phyloP scores from a whole-genome alignment of 805 yeast species.

The Brettanomyces bruxellensis region DNA sequence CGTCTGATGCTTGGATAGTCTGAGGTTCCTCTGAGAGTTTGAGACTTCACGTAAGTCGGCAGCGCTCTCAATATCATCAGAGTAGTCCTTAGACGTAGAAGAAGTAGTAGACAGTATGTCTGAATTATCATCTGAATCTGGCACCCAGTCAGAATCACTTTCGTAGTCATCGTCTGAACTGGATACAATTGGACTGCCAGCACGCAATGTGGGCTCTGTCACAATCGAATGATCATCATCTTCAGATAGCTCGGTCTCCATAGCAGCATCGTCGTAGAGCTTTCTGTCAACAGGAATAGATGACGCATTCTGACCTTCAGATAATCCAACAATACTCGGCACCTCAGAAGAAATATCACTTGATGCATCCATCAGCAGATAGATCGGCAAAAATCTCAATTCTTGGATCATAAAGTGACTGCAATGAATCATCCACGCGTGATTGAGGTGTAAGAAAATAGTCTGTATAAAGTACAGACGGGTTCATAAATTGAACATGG shows the following conservation, averaged over 20 bases:
- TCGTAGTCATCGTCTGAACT: background rate
- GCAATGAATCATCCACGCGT: background rate
- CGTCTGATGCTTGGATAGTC: background rate
- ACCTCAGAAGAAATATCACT: background rate
- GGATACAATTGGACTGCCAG: background rate
- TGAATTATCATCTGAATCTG: background rate
- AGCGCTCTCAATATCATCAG: background rate
- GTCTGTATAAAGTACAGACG: background rate
- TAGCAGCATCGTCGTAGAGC: background rate
- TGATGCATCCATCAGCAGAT: background rate
- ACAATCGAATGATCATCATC: background rate
- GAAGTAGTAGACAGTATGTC: background rate
- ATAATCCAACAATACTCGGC: background rate
- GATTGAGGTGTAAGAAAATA: no score
- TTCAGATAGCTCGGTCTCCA: background rate
- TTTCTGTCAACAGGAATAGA: background rate
- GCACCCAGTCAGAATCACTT: background rate
- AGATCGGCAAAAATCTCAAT: background rate
- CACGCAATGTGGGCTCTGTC: background rate
- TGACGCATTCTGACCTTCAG: background rate
- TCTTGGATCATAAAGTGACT: background rate
- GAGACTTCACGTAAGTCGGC: background rate
- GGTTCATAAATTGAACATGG: background rate
- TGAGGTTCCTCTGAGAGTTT: background rate
- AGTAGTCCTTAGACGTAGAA: background rate